phyloP scores from a whole-genome alignment of 805 yeast species.

The Lipomyces japonicus region DNA sequence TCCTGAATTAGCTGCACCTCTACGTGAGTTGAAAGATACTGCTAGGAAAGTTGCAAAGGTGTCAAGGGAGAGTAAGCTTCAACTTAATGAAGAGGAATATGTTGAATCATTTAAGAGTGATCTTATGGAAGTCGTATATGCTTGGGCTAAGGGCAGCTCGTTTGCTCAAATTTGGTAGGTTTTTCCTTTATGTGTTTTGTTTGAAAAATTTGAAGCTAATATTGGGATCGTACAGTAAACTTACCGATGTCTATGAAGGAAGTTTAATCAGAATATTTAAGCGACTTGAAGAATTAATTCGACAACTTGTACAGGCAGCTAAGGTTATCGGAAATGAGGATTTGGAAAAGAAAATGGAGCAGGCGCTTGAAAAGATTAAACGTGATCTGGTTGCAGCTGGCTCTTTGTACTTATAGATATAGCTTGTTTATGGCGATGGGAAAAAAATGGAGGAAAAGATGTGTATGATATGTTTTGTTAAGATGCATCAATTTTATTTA shows the following conservation, averaged over 20 bases:
- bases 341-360: conserved; percentile 82
- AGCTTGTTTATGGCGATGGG: too few species aligned
- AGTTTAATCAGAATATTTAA: conserved; percentile 91
- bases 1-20: conserved; percentile 90
- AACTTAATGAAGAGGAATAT: conserved; percentile 85
- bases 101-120: conserved; percentile 89
- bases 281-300: conserved; percentile 85
- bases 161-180: conserved; percentile 81
- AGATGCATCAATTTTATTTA: background rate
- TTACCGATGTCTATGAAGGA: conserved; percentile 99
- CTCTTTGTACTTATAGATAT: conserved; percentile 61
- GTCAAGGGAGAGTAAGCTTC: conserved; percentile 84
- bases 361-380: conserved; percentile 78
- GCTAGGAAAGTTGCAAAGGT: conserved; percentile 88
- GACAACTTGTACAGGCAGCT: conserved; percentile 88
- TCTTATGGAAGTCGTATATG: conserved; percentile 92
- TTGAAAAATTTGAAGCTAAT: background rate
- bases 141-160: conserved; percentile 95
- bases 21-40: conserved; percentile 82
- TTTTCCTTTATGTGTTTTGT: background rate
- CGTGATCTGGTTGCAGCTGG: conserved; percentile 92
- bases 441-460: too few species aligned
- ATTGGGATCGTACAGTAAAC: conserved; percentile 54
- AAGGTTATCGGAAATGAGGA: conserved; percentile 89
- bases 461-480: too few species aligned